These are phyloP conservation scores for Roridomyces roridus DNA, from an alignment of 768 basidiomycete species.

Conservation along the genomic window DNA sequence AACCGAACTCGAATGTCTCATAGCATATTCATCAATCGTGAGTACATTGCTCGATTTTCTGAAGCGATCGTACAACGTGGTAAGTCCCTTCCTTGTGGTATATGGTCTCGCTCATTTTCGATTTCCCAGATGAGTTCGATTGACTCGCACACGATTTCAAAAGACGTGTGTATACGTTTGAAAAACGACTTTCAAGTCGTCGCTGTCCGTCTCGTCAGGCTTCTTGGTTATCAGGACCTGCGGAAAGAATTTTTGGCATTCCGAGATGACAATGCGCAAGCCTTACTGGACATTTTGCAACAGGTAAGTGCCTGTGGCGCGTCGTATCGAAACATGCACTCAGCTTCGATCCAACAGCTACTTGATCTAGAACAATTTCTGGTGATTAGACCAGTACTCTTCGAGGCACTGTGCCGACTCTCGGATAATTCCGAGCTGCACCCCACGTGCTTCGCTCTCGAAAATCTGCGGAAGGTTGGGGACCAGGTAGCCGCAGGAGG, in stretches of 20 bases:
- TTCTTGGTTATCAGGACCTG: too few species aligned
- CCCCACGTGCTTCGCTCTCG: neutral
- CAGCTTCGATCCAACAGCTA: neutral
- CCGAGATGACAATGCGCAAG: neutral
- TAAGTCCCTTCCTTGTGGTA: too few species aligned
- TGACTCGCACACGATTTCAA: too few species aligned
- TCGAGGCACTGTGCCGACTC: neutral
- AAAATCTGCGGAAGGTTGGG: neutral
- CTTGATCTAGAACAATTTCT: neutral
- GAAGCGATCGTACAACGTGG: too few species aligned
- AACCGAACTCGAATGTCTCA: conserved; percentile 1
- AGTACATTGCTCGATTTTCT: neutral
- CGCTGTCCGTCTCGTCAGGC: too few species aligned
- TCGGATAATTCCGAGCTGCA: neutral
- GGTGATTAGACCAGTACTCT: neutral
- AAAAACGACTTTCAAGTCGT: too few species aligned
- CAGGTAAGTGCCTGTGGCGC: too few species aligned
- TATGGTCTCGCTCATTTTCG: too few species aligned
- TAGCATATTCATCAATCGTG: neutral
- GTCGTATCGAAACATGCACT: too few species aligned
- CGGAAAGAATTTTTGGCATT: neutral
- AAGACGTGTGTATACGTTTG: too few species aligned
- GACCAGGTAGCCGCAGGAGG: neutral
- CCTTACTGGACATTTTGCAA: conserved; percentile 1
- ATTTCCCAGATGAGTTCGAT: too few species aligned